Percentiles rank a stretch among this genome's conserved stretches.
phyloP scores from a whole-genome alignment of 2,329 filamentous ascomycete species.

The Acephala macrosclerotiorum region DNA sequence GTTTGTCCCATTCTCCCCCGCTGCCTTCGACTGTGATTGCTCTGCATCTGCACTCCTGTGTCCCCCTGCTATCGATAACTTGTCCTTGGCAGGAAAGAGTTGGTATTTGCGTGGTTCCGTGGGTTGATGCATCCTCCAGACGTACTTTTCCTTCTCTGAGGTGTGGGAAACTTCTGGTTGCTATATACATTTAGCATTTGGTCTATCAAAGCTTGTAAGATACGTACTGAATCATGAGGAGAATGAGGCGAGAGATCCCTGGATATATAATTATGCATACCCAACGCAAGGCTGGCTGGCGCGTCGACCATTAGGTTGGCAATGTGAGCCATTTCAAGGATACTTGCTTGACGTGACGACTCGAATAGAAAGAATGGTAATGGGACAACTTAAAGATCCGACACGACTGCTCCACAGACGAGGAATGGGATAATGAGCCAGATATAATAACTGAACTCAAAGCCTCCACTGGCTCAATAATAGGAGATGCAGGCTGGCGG shows the following conservation, averaged over 20 bases:
- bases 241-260: constrained; percentile 55
- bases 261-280: constrained; percentile 57
- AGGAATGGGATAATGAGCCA: constrained; percentile 26
- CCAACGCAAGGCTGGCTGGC: constrained; percentile 44
- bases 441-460: constrained; percentile 31
- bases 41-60: constrained; percentile 57
- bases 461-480: constrained; percentile 27
- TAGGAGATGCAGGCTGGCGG: constrained; percentile 22
- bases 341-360: constrained; percentile 31
- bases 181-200: constrained; percentile 33
- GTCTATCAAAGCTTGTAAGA: constrained; percentile 7
- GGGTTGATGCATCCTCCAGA: constrained; percentile 66
- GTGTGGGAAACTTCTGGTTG: constrained; percentile 23
- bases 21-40: constrained; percentile 46
- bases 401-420: constrained; percentile 20
- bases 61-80: constrained; percentile 45
- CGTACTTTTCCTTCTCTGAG: constrained; percentile 55
- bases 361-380: constrained; percentile 24
- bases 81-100: constrained; percentile 59
- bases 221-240: constrained; percentile 44
- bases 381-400: constrained; percentile 20
- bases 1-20: constrained; percentile 44
- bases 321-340: constrained; percentile 64
- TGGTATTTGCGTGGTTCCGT: constrained; percentile 63
- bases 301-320: constrained; percentile 61